Percentiles rank a stretch among this genome's conserved stretches.
phyloP scores from a whole-genome alignment of 352 stramenopile species.

The Globisporangium emineosum region DNA sequence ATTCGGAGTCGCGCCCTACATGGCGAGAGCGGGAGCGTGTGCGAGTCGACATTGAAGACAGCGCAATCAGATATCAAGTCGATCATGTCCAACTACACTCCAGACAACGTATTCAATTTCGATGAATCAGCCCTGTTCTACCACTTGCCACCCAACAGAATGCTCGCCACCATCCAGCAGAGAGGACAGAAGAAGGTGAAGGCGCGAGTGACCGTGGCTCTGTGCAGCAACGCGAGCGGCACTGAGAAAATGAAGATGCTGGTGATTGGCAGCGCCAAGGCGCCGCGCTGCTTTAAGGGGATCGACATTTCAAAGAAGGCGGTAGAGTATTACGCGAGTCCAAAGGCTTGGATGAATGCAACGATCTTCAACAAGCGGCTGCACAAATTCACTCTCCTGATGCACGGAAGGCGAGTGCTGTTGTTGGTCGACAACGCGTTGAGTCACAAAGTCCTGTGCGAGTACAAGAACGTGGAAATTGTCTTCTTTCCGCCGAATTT shows the following conservation, averaged over 20 bases:
- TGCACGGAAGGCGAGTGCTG: neutral
- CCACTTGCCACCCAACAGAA: neutral
- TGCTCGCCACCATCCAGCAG: neutral
- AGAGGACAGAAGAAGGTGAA: neutral
- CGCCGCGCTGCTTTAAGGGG: neutral
- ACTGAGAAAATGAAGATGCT: neutral
- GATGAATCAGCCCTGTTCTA: neutral
- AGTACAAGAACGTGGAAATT: neutral
- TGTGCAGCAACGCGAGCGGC: neutral
- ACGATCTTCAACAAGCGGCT: neutral
- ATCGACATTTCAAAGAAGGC: neutral
- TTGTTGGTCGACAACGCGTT: neutral
- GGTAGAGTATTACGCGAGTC: neutral
- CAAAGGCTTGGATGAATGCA: neutral
- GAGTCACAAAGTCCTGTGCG: neutral
- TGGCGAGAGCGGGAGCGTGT: neutral
- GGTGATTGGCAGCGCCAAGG: neutral
- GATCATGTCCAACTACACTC: neutral
- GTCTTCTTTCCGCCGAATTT: neutral
- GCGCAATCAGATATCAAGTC: neutral
- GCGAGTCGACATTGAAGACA: neutral
- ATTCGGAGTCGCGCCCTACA: neutral
- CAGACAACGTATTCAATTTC: neutral
- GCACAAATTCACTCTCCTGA: neutral
- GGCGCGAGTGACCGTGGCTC: neutral